Conservation (phyloP, 176 grass and related monocot species). For the Canna indica region DNA sequence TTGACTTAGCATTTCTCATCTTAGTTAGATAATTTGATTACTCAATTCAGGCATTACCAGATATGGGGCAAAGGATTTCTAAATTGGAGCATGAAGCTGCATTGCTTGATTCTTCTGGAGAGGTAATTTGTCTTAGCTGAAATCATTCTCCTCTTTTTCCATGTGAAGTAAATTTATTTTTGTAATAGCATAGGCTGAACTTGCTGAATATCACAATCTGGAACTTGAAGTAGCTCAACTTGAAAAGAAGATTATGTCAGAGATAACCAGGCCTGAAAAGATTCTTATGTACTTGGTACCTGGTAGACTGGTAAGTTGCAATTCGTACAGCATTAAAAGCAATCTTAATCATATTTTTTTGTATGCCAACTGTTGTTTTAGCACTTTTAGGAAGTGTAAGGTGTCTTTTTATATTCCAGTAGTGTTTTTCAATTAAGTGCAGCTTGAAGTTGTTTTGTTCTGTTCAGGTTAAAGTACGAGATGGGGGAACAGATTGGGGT, state of each 20-base stretch:
- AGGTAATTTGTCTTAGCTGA: slow-evolving; percentile 26
- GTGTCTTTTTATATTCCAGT: neutral
- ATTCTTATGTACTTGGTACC: slow-evolving; percentile 87
- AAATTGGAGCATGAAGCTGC: slow-evolving; percentile 83
- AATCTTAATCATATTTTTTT: neutral
- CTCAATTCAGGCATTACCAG: slow-evolving; percentile 69
- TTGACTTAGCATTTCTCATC: slow-evolving; percentile 10
- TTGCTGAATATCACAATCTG: slow-evolving; percentile 89
- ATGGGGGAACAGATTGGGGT: slow-evolving; percentile 90
- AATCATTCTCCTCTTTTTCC: slow-evolving; percentile 14
- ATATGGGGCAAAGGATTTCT: slow-evolving; percentile 62
- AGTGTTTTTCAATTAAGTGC: neutral
- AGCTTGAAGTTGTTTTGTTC: neutral
- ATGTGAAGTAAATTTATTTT: slow-evolving; percentile 18
- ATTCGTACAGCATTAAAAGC: neutral
- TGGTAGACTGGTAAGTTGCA: slow-evolving; percentile 72
- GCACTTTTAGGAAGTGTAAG: neutral
- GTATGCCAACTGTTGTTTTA: neutral
- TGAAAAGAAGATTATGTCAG: slow-evolving; percentile 94
- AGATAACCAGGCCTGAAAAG: slow-evolving; percentile 89
- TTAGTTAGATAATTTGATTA: slow-evolving; percentile 22
- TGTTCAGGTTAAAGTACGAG: slow-evolving; percentile 86
- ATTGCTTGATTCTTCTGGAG: slow-evolving; percentile 80
- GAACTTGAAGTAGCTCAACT: slow-evolving; percentile 78
- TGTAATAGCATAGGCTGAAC: slow-evolving; percentile 56